phyloP scores from a whole-genome alignment of 192 early-diverging fungal genomes.

The Entophlyctis luteolus region DNA sequence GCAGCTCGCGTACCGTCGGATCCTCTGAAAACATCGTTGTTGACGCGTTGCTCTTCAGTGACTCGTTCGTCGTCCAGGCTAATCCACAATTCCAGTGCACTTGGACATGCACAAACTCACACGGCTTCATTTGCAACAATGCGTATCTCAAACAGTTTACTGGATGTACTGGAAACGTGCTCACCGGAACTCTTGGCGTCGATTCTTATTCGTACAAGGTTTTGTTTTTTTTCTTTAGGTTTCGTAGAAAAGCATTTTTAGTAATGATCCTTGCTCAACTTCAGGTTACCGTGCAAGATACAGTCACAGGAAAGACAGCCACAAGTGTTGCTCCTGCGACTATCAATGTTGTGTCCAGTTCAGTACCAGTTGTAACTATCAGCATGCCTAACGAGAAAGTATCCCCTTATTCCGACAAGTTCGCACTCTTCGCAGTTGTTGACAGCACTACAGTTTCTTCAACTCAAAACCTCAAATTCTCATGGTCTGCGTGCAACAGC shows the following conservation, averaged over 20 bases:
- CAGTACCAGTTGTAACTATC: constrained; percentile 6
- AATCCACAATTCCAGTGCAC: background rate
- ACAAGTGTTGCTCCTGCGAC: background rate
- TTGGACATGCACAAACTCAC: constrained; percentile 12
- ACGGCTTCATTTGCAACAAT: constrained; percentile 10
- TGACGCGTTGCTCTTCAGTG: constrained; percentile 5
- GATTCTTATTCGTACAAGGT: constrained; percentile 9
- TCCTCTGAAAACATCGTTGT: background rate
- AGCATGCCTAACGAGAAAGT: background rate
- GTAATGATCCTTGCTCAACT: too few relatives aligned
- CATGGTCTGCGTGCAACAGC: constrained; percentile 21
- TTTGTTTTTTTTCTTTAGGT: too few relatives aligned
- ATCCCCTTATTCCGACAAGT: constrained; percentile 19
- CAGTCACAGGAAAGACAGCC: background rate
- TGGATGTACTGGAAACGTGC: constrained; percentile 9
- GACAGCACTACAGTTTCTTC: constrained; percentile 11
- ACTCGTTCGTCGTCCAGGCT: background rate
- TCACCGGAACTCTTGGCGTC: background rate
- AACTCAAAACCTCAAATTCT: constrained; percentile 7
- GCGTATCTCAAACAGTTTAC: background rate
- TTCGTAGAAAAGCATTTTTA: too few relatives aligned
- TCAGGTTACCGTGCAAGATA: background rate
- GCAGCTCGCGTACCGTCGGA: constrained; percentile 13
- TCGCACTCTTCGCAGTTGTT: constrained; percentile 12
- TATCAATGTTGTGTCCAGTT: background rate